Base-by-base conservation (phyloP, 495 filamentous ascomycete species). In the Patellaria atrata region DNA sequence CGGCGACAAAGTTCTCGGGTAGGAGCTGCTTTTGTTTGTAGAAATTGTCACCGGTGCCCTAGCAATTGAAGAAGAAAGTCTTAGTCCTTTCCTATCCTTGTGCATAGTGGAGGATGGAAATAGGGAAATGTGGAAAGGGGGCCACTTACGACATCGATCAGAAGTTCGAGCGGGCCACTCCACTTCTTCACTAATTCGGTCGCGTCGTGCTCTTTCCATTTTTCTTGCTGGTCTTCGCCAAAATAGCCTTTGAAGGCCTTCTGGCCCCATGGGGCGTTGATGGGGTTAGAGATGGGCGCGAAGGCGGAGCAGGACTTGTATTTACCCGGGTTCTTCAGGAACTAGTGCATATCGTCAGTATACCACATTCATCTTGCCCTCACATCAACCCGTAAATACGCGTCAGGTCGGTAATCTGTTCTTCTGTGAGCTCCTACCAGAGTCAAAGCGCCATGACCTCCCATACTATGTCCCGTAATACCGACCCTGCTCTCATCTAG, bases 241-340 rank as follows among this genome's bases (percentile, higher is more conserved):
- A 97, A 70, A 58, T 94, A 97, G 2, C 91, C 89, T 6, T 50
- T 58, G 48, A 96, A 94, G 0, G 91, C 91, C 69, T 97, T 96
- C 60, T 91, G 63, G 21, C 91, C 91, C 91, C 89, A 97, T 10
- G 80, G 77, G 47, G 82, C 91, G 27, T 75, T 71, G 25, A 60
- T 65, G 4, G 89, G 89, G 61, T 96, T 97, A 9, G 74, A 58
- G 51, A 97, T 93, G 6, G 89, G 91, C 38, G 89, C 85, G 52
- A 92, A 92, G 2, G 89, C 89, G 28, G 73, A 81, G 22, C 86
- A 81, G 41, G 71, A 79, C 55, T 77, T 75, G 63, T 94, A 97
- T 62, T 72, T 75, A 11, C 78, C 83, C 1, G 87, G 82, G 55
- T 94, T 79, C 56, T 79, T 85, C 14, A 97, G 68, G 61, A 79